Evolutionary conservation across 75 land plant species (phyloP).

Genomic region (Pseudotsuga menziesii): DNA sequence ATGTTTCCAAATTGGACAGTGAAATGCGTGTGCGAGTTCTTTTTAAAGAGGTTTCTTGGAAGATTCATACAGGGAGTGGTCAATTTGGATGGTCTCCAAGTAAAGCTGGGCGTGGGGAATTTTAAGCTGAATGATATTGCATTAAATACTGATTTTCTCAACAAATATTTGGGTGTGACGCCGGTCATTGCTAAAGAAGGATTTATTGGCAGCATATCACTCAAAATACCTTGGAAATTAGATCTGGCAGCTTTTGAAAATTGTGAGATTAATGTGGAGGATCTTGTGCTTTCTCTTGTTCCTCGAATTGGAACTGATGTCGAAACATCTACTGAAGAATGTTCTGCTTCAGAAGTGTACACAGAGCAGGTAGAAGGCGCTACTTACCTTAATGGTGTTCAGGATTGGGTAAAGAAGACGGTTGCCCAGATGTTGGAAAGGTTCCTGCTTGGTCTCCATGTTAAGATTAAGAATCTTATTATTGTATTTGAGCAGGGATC

Average conservation of each 20-base stretch:
- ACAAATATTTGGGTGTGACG: constrained; percentile 56
- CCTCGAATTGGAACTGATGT: constrained; percentile 20
- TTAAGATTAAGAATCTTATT: constrained; percentile 58
- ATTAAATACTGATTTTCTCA: constrained; percentile 70
- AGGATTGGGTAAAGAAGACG: constrained; percentile 75
- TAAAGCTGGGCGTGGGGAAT: constrained; percentile 66
- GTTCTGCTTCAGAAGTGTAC: constrained; percentile 7
- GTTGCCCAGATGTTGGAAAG: constrained; percentile 72
- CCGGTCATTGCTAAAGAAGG: constrained; percentile 70
- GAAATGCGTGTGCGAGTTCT: constrained; percentile 64
- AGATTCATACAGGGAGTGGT: constrained; percentile 65
- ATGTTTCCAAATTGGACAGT: constrained; percentile 30
- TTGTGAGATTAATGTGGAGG: constrained; percentile 74
- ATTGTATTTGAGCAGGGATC: constrained; percentile 51
- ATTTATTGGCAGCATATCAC: constrained; percentile 54
- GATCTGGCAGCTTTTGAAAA: constrained; percentile 15
- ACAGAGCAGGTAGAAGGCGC: constrained; percentile 14
- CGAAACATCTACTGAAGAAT: constrained; percentile 8
- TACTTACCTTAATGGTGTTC: constrained; percentile 34
- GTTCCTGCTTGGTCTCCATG: constrained; percentile 64
- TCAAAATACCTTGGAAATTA: constrained; percentile 62
- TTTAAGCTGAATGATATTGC: constrained; percentile 68
- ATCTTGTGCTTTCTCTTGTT: constrained; percentile 63
- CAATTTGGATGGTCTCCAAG: constrained; percentile 86
- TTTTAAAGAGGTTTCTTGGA: constrained; percentile 83